These are phyloP conservation scores for Exophiala calicioides DNA, from an alignment of 2,329 filamentous ascomycete genomes.

Conservation along the genomic window DNA sequence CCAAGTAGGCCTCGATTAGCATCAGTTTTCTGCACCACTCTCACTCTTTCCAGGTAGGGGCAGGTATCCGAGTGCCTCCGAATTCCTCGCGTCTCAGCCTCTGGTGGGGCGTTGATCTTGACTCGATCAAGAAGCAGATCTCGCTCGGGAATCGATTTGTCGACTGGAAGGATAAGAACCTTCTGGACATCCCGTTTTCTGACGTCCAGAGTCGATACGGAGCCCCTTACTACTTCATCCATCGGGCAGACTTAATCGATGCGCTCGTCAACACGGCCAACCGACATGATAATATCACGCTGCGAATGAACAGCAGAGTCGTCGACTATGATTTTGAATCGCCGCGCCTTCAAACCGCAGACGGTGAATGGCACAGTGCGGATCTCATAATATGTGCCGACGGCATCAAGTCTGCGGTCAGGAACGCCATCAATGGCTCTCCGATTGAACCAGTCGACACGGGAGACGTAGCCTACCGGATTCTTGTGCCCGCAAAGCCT, in stretches of 20 bases:
- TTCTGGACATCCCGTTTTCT: constrained; percentile 31
- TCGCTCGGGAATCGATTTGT: constrained; percentile 35
- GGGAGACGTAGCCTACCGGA: constrained; percentile 37
- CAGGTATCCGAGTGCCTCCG: constrained; percentile 32
- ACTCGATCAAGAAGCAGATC: constrained; percentile 30
- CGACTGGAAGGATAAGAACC: constrained; percentile 35
- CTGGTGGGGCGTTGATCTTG: constrained; percentile 25
- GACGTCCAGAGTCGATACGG: constrained; percentile 33
- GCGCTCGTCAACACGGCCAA: constrained; percentile 25
- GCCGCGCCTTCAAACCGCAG: constrained; percentile 28
- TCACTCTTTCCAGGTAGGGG: constrained; percentile 26
- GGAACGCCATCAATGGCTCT: constrained; percentile 32
- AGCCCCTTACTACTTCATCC: constrained; percentile 36
- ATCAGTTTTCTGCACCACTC: neutral
- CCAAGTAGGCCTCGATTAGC: constrained; percentile 15
- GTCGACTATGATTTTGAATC: constrained; percentile 32
- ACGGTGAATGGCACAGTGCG: constrained; percentile 25
- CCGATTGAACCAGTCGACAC: constrained; percentile 33
- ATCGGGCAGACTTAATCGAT: constrained; percentile 35
- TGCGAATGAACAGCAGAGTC: constrained; percentile 30
- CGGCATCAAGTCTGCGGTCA: constrained; percentile 34
- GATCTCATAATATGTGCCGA: constrained; percentile 37
- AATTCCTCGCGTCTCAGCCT: constrained; percentile 29
- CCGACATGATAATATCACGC: constrained; percentile 21
- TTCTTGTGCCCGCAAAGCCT: constrained; percentile 31